Evolutionary conservation across 2,329 filamentous ascomycete species (phyloP).

Genomic region (Botrytis deweyae): DNA sequence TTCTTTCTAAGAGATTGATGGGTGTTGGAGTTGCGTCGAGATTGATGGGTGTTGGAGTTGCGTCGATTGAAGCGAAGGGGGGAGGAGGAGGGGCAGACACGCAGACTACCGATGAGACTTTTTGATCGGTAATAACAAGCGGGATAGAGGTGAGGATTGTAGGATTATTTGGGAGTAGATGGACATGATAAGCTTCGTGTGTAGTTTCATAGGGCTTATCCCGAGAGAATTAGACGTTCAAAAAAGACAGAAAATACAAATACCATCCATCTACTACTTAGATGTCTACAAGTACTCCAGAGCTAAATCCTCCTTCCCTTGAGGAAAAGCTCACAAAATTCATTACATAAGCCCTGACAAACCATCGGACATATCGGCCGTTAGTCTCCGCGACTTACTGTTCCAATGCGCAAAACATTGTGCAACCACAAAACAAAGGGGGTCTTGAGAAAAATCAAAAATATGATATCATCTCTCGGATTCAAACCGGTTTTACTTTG

Average conservation of each 20-base stretch:
- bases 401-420: background rate
- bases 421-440: too few relatives aligned
- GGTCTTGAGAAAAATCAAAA: background rate
- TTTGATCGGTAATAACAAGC: background rate
- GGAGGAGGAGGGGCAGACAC: background rate
- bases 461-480: background rate
- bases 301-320: background rate
- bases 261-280: background rate
- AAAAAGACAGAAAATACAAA: background rate
- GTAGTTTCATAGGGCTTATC: background rate
- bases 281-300: background rate
- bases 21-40: background rate
- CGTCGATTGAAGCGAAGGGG: background rate
- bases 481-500: background rate
- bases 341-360: background rate
- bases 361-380: background rate
- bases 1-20: background rate
- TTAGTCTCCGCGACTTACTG: background rate
- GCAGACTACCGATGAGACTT: background rate
- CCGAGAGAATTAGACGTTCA: background rate
- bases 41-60: background rate
- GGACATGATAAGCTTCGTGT: background rate
- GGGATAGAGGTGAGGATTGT: background rate
- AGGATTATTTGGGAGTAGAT: background rate
- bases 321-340: background rate